Conservation (phyloP, 208 protist genomes). For the Leishmania aethiopica region DNA sequence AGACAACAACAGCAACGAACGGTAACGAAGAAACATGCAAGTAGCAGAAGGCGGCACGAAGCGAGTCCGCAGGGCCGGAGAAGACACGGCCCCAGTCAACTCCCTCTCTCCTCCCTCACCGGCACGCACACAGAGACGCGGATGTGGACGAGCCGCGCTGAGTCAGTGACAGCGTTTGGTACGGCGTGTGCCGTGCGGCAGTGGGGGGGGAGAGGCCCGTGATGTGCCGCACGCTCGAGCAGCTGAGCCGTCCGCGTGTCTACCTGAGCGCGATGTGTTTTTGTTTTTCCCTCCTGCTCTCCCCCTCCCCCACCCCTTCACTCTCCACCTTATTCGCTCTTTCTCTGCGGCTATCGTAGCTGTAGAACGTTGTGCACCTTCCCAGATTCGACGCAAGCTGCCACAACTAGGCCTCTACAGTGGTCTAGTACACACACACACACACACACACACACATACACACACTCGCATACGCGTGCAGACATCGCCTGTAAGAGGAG, state of each 20-base stretch:
- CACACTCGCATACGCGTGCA: no score
- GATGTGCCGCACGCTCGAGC: background rate
- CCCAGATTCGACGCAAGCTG: background rate
- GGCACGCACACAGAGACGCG: background rate
- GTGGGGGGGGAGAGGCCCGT: background rate
- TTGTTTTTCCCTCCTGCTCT: background rate
- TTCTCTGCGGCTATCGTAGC: background rate
- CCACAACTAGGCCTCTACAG: background rate
- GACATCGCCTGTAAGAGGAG: background rate
- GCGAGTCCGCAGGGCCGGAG: background rate
- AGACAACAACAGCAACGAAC: no score
- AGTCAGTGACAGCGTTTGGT: background rate
- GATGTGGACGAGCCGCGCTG: background rate
- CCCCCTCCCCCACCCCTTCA: no score
- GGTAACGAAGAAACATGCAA: background rate
- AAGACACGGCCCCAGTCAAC: background rate
- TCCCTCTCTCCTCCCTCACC: background rate
- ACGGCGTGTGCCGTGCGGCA: background rate
- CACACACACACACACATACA: background rate
- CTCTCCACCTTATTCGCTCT: background rate
- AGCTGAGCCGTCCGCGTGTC: background rate
- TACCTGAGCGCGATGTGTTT: background rate
- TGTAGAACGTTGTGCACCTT: background rate
- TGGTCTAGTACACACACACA: background rate
- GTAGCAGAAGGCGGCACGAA: background rate